Evolutionary conservation across 495 filamentous ascomycete genomes (phyloP).

Genomic region (Neurospora tetrasperma): DNA sequence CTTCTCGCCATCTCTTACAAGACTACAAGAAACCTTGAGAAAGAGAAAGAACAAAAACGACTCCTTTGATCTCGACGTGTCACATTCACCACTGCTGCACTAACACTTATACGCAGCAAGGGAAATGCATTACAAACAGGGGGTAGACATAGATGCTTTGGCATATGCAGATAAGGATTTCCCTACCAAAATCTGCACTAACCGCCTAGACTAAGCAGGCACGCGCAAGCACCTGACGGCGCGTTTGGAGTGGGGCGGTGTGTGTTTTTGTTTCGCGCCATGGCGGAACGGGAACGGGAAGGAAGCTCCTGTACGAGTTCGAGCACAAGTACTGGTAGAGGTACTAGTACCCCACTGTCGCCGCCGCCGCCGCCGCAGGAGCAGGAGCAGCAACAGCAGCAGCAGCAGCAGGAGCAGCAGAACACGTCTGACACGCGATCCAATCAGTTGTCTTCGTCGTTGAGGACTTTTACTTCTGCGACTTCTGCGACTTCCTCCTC

Average conservation of each 20-base stretch:
- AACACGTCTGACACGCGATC: background rate
- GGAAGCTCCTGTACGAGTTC: background rate
- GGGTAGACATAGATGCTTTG: background rate
- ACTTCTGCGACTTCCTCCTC: background rate
- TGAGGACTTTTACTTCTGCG: too few species aligned
- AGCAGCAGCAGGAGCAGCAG: background rate
- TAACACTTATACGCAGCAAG: background rate
- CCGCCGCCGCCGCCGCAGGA: background rate
- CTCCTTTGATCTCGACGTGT: background rate
- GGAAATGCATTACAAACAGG: background rate
- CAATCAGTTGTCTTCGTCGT: background rate
- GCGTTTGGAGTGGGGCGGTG: slow-evolving; percentile 6
- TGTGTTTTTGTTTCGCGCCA: background rate
- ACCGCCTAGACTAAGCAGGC: background rate
- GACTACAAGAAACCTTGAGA: background rate
- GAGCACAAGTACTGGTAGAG: background rate
- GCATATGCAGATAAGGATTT: background rate
- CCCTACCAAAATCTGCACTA: background rate
- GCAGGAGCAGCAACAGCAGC: background rate
- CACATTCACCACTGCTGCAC: background rate
- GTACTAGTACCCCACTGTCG: background rate
- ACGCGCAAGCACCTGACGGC: slow-evolving; percentile 16
- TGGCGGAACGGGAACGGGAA: background rate
- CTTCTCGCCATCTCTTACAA: background rate
- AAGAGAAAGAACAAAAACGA: background rate